Evolutionary conservation across 1,284 basidiomycete species (phyloP).

Genomic region (Peniophora sp.): DNA sequence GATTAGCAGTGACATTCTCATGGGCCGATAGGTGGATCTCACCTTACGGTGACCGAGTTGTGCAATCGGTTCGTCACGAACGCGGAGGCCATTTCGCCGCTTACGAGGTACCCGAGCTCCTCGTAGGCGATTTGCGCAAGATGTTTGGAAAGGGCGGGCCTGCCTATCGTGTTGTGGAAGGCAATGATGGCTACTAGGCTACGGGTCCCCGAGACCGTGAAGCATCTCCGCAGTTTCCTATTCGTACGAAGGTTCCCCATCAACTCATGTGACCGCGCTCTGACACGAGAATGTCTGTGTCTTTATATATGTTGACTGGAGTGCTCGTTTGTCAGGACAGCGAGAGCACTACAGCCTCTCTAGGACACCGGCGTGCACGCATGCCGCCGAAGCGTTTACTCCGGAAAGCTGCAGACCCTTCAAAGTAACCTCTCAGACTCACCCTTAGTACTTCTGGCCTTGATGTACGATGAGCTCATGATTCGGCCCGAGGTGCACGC

Average conservation of each 20-base stretch:
- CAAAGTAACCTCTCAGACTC: constrained; percentile 49
- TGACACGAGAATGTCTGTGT: constrained; percentile 42
- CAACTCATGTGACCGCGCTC: constrained; percentile 44
- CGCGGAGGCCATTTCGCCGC: constrained; percentile 12
- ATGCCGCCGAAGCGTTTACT: no score
- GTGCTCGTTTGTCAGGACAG: no score
- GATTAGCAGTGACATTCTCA: background rate
- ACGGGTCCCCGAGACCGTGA: no score
- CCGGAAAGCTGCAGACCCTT: constrained; percentile 48
- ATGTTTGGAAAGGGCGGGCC: constrained; percentile 10
- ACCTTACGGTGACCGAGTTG: constrained; percentile 9
- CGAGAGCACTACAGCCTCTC: no score
- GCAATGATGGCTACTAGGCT: no score
- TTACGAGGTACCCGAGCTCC: no score
- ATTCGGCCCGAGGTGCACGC: constrained; percentile 50
- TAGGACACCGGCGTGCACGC: no score
- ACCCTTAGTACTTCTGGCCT: no score
- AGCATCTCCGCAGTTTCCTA: no score
- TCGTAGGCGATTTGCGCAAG: constrained; percentile 8
- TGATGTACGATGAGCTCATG: no score
- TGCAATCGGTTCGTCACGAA: constrained; percentile 7
- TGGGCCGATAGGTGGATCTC: constrained; percentile 5
- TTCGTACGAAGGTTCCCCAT: constrained; percentile 39
- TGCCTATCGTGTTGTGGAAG: constrained; percentile 1
- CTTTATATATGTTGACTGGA: no score